A percentile compares a stretch with the other conserved stretches of the same genome.
phyloP scores from a whole-genome alignment of 2,329 filamentous ascomycete species.

The Cylindrodendrum hubeiense region DNA sequence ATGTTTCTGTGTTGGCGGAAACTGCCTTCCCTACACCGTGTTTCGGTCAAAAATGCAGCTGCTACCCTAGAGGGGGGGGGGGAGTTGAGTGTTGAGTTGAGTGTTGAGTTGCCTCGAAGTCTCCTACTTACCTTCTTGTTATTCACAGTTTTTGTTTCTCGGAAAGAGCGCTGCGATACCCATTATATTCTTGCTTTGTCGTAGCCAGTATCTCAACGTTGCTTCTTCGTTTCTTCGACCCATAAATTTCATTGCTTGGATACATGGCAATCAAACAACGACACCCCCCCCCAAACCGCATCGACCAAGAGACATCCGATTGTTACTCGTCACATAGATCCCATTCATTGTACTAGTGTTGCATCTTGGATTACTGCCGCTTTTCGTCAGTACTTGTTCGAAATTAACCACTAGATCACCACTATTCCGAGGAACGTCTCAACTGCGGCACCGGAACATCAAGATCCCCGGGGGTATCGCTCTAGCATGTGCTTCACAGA shows the following conservation, averaged over 20 bases:
- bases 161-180: slow-evolving; percentile 39
- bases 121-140: not conserved
- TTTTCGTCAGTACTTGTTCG: slow-evolving; percentile 1
- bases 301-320: not conserved
- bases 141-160: not conserved
- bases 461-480: not conserved
- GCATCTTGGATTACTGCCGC: not conserved
- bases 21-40: not conserved
- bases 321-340: slow-evolving; percentile 6
- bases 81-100: too few relatives aligned
- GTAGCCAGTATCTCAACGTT: not conserved
- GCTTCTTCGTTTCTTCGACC: slow-evolving; percentile 3
- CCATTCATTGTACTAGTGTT: not conserved
- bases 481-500: not conserved
- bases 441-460: not conserved
- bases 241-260: not conserved
- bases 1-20: not conserved
- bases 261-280: not conserved
- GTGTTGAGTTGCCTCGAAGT: not conserved
- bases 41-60: not conserved
- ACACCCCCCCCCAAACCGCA: not conserved
- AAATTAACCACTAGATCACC: not conserved
- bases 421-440: not conserved
- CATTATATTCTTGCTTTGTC: slow-evolving; percentile 17
- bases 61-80: slow-evolving; percentile 17